Base-by-base conservation (phyloP, 768 basidiomycete species). In the Psilocybe cubensis region DNA sequence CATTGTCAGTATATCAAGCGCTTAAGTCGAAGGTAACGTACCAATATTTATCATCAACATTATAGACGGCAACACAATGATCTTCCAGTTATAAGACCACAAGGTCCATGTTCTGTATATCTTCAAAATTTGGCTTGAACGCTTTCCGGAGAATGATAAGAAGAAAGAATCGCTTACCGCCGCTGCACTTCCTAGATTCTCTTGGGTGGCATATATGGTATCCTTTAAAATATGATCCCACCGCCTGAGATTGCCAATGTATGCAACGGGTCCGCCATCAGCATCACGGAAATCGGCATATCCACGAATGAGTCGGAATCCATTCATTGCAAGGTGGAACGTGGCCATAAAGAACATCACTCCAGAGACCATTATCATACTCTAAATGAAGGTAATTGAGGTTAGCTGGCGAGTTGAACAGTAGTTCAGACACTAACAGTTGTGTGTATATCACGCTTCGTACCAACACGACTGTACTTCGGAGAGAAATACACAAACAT, bases 201-300 rank as follows among this genome's bases (percentile, higher is more conserved):
- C 53, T 20, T 54, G 53, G 5, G 53, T 54, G 8, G 44, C 53
- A 35, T 54, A 54, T 4, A 54, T 43, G 1, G 53, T 54, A 25
- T 54, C 53, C 18, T 54, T 54, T 14, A 54, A 24, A 14, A 54
- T 46, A 31, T 54, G 53, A 23, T 54, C 53, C 53, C 53, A 54
- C n/a, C 21, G n/a, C 14, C 42, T 12, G 3, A 54, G 43, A 17
- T 45, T 43, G 2, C 52, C 41, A 18, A 54, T 44, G 29, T 54
- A 43, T 11, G 20, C 43, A 35, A 45, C 44, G 12, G 53, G 53
- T 8, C 53, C 53, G 0, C 43, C 53, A 21, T 28, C 29, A 20
- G 29, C 6, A 45, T 21, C 12, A 18, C 43, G 42, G 18, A 31
- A 25, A 21, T 44, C 41, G 5, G 17, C 43, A 24, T 54, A 54